phyloP scores from a whole-genome alignment of 139 green algal species.

The Chlorella sp. region DNA sequence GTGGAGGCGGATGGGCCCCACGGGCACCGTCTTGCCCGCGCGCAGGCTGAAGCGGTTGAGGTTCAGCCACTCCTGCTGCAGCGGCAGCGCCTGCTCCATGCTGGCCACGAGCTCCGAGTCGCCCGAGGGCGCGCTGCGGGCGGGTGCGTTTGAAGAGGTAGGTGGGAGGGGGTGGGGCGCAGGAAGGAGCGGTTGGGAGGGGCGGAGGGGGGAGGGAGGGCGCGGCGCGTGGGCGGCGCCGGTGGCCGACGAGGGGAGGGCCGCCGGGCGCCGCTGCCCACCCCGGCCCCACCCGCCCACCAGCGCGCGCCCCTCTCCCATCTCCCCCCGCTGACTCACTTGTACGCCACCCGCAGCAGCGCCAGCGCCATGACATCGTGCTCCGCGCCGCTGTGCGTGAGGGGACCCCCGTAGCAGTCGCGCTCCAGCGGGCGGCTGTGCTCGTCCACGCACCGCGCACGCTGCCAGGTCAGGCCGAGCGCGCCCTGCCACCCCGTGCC shows the following conservation, averaged over 20 bases:
- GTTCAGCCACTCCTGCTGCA: conserved; percentile 78
- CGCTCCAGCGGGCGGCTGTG: conserved; percentile 52
- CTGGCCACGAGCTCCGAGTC: conserved; percentile 61
- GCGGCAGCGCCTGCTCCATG: conserved; percentile 78
- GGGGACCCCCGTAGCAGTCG: conserved; percentile 81
- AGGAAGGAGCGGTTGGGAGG: not conserved
- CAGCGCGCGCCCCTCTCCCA: not conserved
- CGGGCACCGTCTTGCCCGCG: conserved; percentile 59
- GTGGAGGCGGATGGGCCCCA: conserved; percentile 60
- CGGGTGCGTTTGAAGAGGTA: not conserved
- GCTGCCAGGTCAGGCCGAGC: conserved; percentile 74
- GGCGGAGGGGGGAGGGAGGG: not conserved
- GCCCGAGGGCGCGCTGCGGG: conserved; percentile 28
- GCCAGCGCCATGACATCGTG: conserved; percentile 72
- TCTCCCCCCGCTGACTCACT: conserved; percentile 24
- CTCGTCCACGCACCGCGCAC: conserved; percentile 77
- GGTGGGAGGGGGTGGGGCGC: not conserved
- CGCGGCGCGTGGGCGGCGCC: not conserved
- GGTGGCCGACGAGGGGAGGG: not conserved
- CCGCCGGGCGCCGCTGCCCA: not conserved
- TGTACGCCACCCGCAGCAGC: conserved; percentile 65
- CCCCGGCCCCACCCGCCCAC: not conserved
- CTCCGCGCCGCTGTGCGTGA: conserved; percentile 74
- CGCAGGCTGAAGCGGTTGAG: conserved; percentile 72
- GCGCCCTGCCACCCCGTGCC: no score